Evolutionary conservation across 2,329 filamentous ascomycete species (phyloP), one percentile per base, ranked within the genome.

Genomic region (Orbilia javanica): DNA sequence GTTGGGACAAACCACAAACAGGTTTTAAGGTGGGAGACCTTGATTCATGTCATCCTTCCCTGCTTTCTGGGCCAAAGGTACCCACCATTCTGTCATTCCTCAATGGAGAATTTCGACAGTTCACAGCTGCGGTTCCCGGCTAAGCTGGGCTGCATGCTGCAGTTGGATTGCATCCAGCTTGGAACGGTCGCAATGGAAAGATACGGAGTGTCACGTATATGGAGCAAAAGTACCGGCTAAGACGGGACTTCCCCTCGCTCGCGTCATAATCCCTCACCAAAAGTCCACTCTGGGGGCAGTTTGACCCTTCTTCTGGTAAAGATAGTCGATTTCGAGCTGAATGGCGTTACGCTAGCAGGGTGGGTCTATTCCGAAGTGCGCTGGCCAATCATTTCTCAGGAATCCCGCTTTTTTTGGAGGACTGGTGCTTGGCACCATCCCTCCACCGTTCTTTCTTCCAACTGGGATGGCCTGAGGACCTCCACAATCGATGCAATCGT

Each of bases 361-460:
- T 72, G 68, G 68, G 68, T 57, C 48, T 44, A 73, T 73, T 73
- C 69, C 69, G 69, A 73, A 73, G 69, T 27, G 69, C 69, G 69
- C 69, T 44, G 25, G 4, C 68, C 69, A 73, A 73, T 72, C 15
- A 65, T 55, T 36, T 46, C 6, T 8, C 1, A 20, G 20, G 20
- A 36, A 57, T 31, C 27, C n/a, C 18, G 13, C 57, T 31, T 55
- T 52, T 46, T 72, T 57, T 66, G 60, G 69, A 66, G 69, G 69
- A 36, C 48, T 73, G 36, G 36, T 44, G 46, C 69, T 66, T 73
- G 69, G 50, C 60, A 34, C 11, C 34, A 18, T 25, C 36, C 42
- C 42, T 34, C 15, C n/a, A 31, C 15, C 39, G n/a, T 34, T 36
- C n/a, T 1, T 34, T 60, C 39, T 64, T 20, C 27, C 39, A 52